Evolutionary conservation across 176 grass and related monocot genomes (phyloP).

Genomic region (Oropetium thomaeum): DNA sequence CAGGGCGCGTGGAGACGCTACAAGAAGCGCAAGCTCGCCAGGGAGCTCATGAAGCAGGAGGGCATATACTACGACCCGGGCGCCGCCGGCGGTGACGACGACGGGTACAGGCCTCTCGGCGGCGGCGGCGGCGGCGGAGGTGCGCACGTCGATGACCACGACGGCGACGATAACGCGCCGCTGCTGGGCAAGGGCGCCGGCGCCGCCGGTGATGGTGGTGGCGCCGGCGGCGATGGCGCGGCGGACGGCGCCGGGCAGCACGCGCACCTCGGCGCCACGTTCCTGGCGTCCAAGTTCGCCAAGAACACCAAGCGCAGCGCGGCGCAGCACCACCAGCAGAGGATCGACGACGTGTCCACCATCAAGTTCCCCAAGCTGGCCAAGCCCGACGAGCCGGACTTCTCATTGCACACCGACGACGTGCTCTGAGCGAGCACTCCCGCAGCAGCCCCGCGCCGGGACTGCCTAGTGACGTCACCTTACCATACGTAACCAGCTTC

Average conservation of each 20-base stretch:
- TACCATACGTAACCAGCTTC: too few relatives aligned
- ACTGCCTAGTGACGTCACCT: background rate
- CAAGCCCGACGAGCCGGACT: constrained; percentile 93
- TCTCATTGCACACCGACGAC: constrained; percentile 64
- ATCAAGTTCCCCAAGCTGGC: constrained; percentile 77
- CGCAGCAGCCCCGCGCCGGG: too few relatives aligned
- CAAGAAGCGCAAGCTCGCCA: constrained; percentile 78
- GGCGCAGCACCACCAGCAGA: constrained; percentile 28
- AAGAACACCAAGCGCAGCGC: constrained; percentile 72
- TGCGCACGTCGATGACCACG: background rate
- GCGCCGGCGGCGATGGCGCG: background rate
- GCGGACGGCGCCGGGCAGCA: constrained; percentile 20
- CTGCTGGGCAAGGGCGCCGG: constrained; percentile 31
- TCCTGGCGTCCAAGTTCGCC: constrained; percentile 77
- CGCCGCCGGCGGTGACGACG: background rate
- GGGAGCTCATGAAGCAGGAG: constrained; percentile 73
- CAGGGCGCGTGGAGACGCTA: constrained; percentile 77
- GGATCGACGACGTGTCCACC: constrained; percentile 41
- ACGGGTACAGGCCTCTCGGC: background rate
- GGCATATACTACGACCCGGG: constrained; percentile 39
- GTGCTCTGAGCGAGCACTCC: constrained; percentile 35
- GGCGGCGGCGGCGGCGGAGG: background rate
- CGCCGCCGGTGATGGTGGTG: background rate
- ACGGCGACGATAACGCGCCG: constrained; percentile 31
- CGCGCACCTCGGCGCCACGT: constrained; percentile 50